Base-by-base conservation (phyloP, 2,329 filamentous ascomycete species). In the Emergomyces orientalis region DNA sequence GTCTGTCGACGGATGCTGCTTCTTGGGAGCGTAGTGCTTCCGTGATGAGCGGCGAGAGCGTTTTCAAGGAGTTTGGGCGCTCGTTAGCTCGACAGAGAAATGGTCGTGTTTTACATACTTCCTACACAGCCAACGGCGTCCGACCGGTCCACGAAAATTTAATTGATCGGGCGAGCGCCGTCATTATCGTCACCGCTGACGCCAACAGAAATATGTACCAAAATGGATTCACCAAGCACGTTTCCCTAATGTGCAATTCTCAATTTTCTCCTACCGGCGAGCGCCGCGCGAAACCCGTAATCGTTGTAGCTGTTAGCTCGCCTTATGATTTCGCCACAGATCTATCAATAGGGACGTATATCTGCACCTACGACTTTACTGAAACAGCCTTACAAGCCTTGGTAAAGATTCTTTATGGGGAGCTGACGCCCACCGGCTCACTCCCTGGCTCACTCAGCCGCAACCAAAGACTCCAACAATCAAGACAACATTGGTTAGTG, bases 251-350 rank as follows among this genome's bases (percentile, higher is more conserved):
- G 76, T 97, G 92, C 76, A 78, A 76, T 63, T 71, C 76, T 9
- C 74, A 78, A 52, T 73, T 71, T 54, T 73, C 74, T 25, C 66
- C 71, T 41, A 71, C 73, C 34, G 77, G 76, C 1, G 75, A 77
- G 52, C 71, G 71, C 63, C 77, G 79, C 11, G 47, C 66, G 7
- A 97, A 96, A 76, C 90, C 92, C 0, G 78, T 97, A 45, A 87
- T 97, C 30, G 93, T 97, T 3, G 88, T 97, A 8, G 89, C 93
- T 0, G 92, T 96, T 68, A 96, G 91, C 75, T 97, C 92, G 0
- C 93, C 93, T 0, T 97, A 97, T 74, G 93, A 97, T 74, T 97
- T 97, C 73, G 91, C 91, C 54, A 91, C 93, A 84, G 93, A 97
- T 71, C 88, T 88, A 67, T 86, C 86, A 0, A 93, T 97, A 49